phyloP scores from a whole-genome alignment of 768 basidiomycete genomes.

The Omphalotus guepiniiformis region DNA sequence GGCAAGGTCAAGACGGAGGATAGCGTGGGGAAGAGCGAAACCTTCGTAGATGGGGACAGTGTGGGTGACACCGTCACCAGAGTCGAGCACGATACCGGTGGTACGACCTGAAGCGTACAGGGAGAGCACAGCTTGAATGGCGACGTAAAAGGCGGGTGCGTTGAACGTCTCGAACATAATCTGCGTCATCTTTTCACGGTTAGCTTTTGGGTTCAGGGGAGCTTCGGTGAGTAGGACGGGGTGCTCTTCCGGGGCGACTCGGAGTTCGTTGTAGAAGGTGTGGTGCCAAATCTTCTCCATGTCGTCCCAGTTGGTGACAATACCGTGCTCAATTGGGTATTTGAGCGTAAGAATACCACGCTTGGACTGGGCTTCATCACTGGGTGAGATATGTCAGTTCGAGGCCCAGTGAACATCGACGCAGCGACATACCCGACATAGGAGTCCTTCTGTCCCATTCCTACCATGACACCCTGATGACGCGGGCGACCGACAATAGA shows the following conservation, averaged over 20 bases:
- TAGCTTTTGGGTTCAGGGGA: constrained; percentile 89
- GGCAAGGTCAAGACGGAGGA: constrained; percentile 61
- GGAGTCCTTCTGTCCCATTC: constrained; percentile 76
- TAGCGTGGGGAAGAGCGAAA: constrained; percentile 67
- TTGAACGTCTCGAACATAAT: constrained; percentile 98
- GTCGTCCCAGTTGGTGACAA: constrained; percentile 74
- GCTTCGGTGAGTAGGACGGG: constrained; percentile 90
- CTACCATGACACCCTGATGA: constrained; percentile 74
- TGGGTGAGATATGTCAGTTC: constrained; percentile 30
- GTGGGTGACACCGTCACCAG: constrained; percentile 72
- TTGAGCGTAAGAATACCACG: constrained; percentile 68
- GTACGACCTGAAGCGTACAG: constrained; percentile 69
- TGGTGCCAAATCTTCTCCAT: constrained; percentile 78
- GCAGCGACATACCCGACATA: constrained; percentile 54
- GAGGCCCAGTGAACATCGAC: too few species aligned
- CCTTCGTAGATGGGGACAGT: constrained; percentile 72
- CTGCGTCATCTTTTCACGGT: constrained; percentile 92
- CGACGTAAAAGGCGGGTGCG: constrained; percentile 87
- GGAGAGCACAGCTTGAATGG: constrained; percentile 88
- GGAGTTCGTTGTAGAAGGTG: constrained; percentile 87
- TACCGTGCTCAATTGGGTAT: constrained; percentile 70
- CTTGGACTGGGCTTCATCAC: constrained; percentile 72
- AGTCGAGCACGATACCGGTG: constrained; percentile 72
- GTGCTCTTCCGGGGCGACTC: constrained; percentile 91
- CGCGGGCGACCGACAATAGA: constrained; percentile 73